Evolutionary conservation across 1,284 basidiomycete species (phyloP), one percentile per base, ranked within the genome.

Genomic region (Austropuccinia psidii): DNA sequence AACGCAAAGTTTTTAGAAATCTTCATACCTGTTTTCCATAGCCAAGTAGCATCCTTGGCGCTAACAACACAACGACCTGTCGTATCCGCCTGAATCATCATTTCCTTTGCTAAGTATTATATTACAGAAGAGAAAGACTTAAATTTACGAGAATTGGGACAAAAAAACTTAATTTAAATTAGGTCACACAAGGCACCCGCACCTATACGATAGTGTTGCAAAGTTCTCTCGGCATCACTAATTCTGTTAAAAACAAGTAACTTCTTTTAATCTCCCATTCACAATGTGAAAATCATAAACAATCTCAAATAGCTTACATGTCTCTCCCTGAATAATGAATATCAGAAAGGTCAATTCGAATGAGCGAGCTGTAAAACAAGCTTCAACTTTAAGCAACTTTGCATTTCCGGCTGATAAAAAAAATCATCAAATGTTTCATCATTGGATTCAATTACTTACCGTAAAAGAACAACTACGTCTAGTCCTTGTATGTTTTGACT

Each of bases 21-120:
- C 24, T 13, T 21, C 66, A 15, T 29, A 65, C 72, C 72, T 54
- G 72, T 65, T 62, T 73, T 73, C 72, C 72, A 73, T 35, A 73
- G 15, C 72, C 72, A 73, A 43, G 72, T 73, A 33, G 72, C 72
- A 24, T 73, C 72, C 37, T 58, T 73, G 13, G 33, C 31, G 45
- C 50, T 57, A 21, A 73, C 49, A n/a, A 52, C 31, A 35, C 49
- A 50, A 8, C 39, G 39, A 19, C 49, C 58, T 24, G 31, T 33
- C 37, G 61, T 41, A 29, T 62, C 24, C 4, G 54, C 52, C 35
- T 72, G 45, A 27, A 55, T 43, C 39, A 68, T 31, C 66, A 68
- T 55, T 47, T 68, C 37, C 41, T 68, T 68, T 9, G 66, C 66
- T 68, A 41, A 27, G n/a, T n/a, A n/a, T n/a, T n/a, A n/a, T n/a